phyloP scores from a whole-genome alignment of 305 asterid genomes.

The Fraxinus floribunda region DNA sequence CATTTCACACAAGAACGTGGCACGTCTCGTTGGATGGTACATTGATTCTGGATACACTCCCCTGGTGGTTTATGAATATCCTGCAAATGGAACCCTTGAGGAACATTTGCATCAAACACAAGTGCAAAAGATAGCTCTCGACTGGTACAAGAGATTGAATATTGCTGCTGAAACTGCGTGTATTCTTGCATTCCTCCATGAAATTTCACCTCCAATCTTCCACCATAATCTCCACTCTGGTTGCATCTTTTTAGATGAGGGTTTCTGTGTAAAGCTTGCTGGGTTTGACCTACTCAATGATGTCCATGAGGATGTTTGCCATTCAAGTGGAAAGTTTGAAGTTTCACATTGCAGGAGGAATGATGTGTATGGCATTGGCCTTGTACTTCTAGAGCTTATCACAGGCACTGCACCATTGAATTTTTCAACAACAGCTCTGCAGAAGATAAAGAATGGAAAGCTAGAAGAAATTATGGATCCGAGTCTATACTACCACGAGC shows the following conservation, averaged over 20 bases:
- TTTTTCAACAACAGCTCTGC: conserved; percentile 36
- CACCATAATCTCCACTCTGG: conserved; percentile 50
- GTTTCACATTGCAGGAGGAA: conserved; percentile 29
- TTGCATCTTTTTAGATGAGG: conserved; percentile 51
- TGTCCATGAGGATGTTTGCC: conserved; percentile 14
- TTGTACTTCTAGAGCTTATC: conserved; percentile 53
- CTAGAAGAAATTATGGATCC: conserved; percentile 69
- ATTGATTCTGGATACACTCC: conserved; percentile 39
- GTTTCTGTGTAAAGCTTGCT: conserved; percentile 42
- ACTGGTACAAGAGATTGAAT: conserved; percentile 52
- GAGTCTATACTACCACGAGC: conserved; percentile 63
- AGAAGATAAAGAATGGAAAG: conserved; percentile 60
- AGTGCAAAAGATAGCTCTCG: conserved; percentile 35
- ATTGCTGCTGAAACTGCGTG: conserved; percentile 49
- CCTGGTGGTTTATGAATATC: conserved; percentile 49
- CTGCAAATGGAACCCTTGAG: conserved; percentile 49
- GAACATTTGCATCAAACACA: conserved; percentile 39
- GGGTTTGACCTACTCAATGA: conserved; percentile 41
- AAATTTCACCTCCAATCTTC: conserved; percentile 53
- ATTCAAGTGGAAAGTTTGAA: conserved; percentile 16
- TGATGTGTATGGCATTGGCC: conserved; percentile 54
- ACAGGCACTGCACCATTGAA: conserved; percentile 37
- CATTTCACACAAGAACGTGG: conserved; percentile 52
- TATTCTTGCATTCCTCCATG: conserved; percentile 54
- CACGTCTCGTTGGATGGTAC: conserved; percentile 59